Evolutionary conservation across 805 yeast species (phyloP), one percentile per base, ranked within the genome.

Genomic region (Candida tibetensis): DNA sequence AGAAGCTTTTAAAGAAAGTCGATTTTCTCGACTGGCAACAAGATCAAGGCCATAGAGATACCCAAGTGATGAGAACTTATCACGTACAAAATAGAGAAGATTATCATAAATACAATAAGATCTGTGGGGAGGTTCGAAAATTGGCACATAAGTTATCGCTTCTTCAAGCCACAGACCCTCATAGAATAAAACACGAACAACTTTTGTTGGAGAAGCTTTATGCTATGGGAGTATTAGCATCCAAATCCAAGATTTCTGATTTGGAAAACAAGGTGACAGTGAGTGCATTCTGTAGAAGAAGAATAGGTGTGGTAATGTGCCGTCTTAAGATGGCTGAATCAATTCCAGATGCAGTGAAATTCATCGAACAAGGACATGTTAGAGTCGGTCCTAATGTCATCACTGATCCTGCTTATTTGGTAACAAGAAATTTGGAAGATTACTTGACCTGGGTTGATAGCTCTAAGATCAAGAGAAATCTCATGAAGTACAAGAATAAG

Each of bases 21-120:
- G 97, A 93, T 58, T 88, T 93, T 68, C 85, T 88, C 36, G 95
- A 93, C 62, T 93, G 98, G 97, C 93, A 93, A 62, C 95, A 88
- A 53, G 99, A 93, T 60, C 82, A 84, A 39, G 88, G 91, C 21
- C 99, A 93, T 62, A 72, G 99, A 50, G 99, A 91, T 52, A 82
- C 95, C n/a, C 91, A 86, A 62, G 95, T 93, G 23, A 93, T 93
- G 95, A 76, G 95, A 51, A 83, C 86, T 37, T 93, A 90, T 62
- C 96, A 91, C 59, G 76, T 93, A 32, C 96, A 89, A 58, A 85
- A 90, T 59, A 78, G 99, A 60, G 96, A 89, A 60, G 99, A 93
- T 60, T 93, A 93, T 60, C 95, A 85, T 60, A 87, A 87, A 58
- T 93, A 93, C 64, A 93, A 93, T 69, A 82, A 80, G 53, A 77